A percentile compares a stretch with the other conserved stretches of the same genome.
Conservation (phyloP, 2,329 filamentous ascomycete genomes). For the Diaporthe sp. region DNA sequence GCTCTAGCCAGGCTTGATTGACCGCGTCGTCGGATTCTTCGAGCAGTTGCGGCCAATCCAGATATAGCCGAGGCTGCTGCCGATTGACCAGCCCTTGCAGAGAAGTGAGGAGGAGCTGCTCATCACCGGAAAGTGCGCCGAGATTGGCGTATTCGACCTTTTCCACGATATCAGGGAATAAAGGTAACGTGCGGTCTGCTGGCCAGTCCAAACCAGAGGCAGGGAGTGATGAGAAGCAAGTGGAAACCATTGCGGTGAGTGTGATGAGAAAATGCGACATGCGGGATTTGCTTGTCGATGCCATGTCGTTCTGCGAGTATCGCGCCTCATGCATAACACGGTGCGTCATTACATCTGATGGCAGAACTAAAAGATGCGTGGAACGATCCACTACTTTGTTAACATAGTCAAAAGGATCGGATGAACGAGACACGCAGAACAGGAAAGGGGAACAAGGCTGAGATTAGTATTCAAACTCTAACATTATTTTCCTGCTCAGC, state of each 20-base stretch:
- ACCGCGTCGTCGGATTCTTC: neutral
- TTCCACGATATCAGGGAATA: neutral
- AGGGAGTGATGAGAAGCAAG: neutral
- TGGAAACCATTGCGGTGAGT: neutral
- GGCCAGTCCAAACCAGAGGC: neutral
- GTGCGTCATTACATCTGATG: neutral
- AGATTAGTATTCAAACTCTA: neutral
- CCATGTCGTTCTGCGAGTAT: neutral
- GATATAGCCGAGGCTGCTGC: neutral
- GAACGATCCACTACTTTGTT: neutral
- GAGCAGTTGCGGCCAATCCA: neutral
- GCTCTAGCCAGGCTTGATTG: neutral
- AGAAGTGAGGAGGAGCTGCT: neutral
- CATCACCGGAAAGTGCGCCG: neutral
- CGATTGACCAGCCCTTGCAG: neutral
- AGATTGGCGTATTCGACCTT: neutral
- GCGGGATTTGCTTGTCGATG: neutral
- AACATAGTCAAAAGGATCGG: neutral
- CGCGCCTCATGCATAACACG: neutral
- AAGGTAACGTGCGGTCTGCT: neutral
- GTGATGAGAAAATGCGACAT: neutral
- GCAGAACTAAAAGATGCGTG: no score
- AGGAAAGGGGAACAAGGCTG: neutral
- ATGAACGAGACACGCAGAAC: neutral
- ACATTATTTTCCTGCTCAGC: neutral